Base-by-base conservation (phyloP, 1,284 basidiomycete species). In the Coniophora puteana region DNA sequence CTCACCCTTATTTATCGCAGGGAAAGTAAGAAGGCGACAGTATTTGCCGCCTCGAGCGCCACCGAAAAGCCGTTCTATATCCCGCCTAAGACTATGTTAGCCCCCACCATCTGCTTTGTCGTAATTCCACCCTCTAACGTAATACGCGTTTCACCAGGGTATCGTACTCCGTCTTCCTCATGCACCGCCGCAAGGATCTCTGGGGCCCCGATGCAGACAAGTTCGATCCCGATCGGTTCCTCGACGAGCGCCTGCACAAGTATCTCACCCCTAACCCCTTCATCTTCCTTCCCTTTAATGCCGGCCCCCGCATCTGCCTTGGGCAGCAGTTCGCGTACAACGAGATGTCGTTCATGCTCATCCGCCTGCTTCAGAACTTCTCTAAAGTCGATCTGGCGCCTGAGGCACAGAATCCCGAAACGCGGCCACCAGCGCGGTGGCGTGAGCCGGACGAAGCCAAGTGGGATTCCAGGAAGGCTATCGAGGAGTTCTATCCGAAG, bases 261-360 rank as follows among this genome's bases (percentile, higher is more conserved):
- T 52, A 58, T 37, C 47, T 61, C 28, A 54, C 45, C 21, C 48
- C 52, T 23, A 53, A 57, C 13, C 61, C 58, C 1, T 64, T 54
- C 55, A 69, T 72, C 29, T 74, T 74, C 54, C 57, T 73, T 4
- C 71, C 72, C 2, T 74, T 74, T 59, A 71, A 70, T 44, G 72
- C 68, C 0, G 72, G 72, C 4, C 72, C 72, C 8, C 64, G 72
- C 4, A 71, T 72, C 41, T 59, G 70, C 43, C 58, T 72, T 25
- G 71, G 71, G 2, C 70, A 72, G 49, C 44, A 73, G 60, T 71
- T 71, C 44, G 71, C 71, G 5, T 68, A 69, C 46, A 71, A 70
- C 43, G 70, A 74, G 46, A 61, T 64, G 43, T 69, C 66, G 1
- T 71, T 70, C 50, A 57, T 69, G 44, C 39, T 72, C 29, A 62